Percentiles rank a stretch among this genome's conserved stretches.
Conservation (phyloP, 2,329 filamentous ascomycete species). For the Camillea tinctor region DNA sequence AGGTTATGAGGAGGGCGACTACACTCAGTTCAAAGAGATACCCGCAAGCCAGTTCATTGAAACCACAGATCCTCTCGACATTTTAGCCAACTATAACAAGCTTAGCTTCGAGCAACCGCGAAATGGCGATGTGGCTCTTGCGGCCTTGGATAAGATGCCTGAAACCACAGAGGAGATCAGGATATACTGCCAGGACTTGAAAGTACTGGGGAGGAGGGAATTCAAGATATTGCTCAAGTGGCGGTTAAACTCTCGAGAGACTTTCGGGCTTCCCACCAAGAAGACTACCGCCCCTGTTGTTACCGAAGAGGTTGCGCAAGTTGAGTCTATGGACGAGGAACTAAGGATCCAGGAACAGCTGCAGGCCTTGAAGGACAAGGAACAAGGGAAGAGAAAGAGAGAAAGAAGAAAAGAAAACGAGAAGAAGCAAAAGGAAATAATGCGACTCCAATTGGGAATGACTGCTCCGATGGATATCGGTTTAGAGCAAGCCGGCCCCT, state of each 20-base stretch:
- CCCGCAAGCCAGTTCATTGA: slow-evolving; percentile 92
- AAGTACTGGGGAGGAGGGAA: slow-evolving; percentile 88
- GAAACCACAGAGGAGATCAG: slow-evolving; percentile 84
- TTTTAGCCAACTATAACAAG: slow-evolving; percentile 82
- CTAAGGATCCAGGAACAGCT: slow-evolving; percentile 86
- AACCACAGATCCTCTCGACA: slow-evolving; percentile 86
- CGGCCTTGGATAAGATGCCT: slow-evolving; percentile 79
- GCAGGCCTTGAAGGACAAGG: slow-evolving; percentile 76
- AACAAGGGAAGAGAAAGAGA: slow-evolving; percentile 73
- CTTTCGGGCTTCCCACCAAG: slow-evolving; percentile 83
- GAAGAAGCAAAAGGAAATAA: slow-evolving; percentile 87
- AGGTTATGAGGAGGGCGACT: slow-evolving; percentile 96
- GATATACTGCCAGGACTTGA: slow-evolving; percentile 76
- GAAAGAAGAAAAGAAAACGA: slow-evolving; percentile 88
- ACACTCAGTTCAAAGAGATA: slow-evolving; percentile 85
- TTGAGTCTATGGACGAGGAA: slow-evolving; percentile 93
- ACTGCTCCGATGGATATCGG: slow-evolving; percentile 93
- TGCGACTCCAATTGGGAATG: slow-evolving; percentile 98
- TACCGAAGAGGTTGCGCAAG: slow-evolving; percentile 70
- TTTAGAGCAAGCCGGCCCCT: slow-evolving; percentile 77
- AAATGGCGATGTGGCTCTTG: slow-evolving; percentile 81
- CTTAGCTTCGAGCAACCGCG: slow-evolving; percentile 78
- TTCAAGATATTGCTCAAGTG: slow-evolving; percentile 88
- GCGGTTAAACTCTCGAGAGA: slow-evolving; percentile 84
- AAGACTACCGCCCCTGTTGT: slow-evolving; percentile 53